Conservation (phyloP, 1,284 basidiomycete genomes). For the Schizophyllum commune region DNA sequence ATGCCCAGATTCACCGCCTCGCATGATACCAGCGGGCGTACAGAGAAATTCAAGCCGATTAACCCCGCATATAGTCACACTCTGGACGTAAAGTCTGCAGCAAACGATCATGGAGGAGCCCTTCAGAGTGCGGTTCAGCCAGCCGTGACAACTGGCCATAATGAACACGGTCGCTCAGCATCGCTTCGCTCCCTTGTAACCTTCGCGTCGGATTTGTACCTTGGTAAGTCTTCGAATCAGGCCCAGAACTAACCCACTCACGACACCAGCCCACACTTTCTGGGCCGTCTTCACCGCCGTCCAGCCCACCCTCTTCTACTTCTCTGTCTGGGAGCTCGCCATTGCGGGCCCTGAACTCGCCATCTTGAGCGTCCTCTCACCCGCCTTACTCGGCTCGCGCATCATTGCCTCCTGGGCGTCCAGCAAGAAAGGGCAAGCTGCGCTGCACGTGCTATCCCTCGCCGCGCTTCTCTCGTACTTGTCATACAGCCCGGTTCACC, state of each 20-base stretch:
- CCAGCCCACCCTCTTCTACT: constrained; percentile 84
- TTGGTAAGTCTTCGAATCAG: constrained; percentile 31
- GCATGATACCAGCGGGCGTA: constrained; percentile 18
- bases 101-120: not conserved
- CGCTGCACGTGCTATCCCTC: constrained; percentile 43
- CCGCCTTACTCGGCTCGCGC: constrained; percentile 46
- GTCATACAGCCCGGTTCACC: constrained; percentile 43
- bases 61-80: not conserved
- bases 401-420: constrained; percentile 36
- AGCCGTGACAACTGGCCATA: not conserved
- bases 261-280: constrained; percentile 64
- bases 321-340: constrained; percentile 85
- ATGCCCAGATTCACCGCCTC: constrained; percentile 30
- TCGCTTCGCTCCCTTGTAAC: constrained; percentile 11
- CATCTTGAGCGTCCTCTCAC: constrained; percentile 61
- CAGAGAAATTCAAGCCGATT: not conserved
- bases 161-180: not conserved
- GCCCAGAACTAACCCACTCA: constrained; percentile 3
- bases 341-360: constrained; percentile 73
- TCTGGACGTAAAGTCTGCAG: not conserved
- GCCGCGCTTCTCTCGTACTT: constrained; percentile 57
- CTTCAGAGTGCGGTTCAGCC: not conserved
- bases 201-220: constrained; percentile 46
- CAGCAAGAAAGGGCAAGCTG: constrained; percentile 39
- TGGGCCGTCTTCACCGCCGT: constrained; percentile 87